Conservation (phyloP, 768 basidiomycete species). For the Tubosaeta brunneosetosa region DNA sequence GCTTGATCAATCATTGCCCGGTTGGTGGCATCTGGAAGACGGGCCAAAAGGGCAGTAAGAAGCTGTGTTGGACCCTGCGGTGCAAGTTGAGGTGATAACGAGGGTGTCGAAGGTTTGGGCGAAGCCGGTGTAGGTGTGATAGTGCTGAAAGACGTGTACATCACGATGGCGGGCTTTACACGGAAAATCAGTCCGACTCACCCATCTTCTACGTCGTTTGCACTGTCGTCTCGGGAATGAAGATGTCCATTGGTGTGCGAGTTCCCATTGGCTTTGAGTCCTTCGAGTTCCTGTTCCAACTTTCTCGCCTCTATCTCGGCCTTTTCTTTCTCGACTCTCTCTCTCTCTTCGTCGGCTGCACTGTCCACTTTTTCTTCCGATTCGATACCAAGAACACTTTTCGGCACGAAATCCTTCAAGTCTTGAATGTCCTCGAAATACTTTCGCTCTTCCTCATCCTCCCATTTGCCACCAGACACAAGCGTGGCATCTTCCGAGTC, state of each 20-base stretch:
- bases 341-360: constrained; percentile 39
- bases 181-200: constrained; percentile 8
- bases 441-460: constrained; percentile 91
- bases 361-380: constrained; percentile 37
- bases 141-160: constrained; percentile 29
- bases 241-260: constrained; percentile 18
- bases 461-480: constrained; percentile 82
- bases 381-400: constrained; percentile 73
- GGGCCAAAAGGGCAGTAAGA: constrained; percentile 82
- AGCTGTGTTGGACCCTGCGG: constrained; percentile 92
- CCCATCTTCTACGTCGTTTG: constrained; percentile 30
- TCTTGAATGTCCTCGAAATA: constrained; percentile 95
- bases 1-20: constrained; percentile 86
- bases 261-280: constrained; percentile 42
- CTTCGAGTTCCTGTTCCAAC: constrained; percentile 74
- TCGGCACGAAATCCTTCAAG: constrained; percentile 87
- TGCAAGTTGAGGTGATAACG: constrained; percentile 64
- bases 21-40: constrained; percentile 93
- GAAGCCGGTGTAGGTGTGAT: constrained; percentile 67
- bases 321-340: constrained; percentile 51
- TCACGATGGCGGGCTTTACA: constrained; percentile 36
- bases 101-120: constrained; percentile 56
- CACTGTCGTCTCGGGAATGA: constrained; percentile 9
- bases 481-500: constrained; percentile 53
- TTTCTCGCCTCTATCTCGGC: constrained; percentile 64